Percentiles rank a stretch among this genome's conserved stretches.
Evolutionary conservation across 2,329 filamentous ascomycete genomes (phyloP).

Genomic region (Aspergillus chevalieri): DNA sequence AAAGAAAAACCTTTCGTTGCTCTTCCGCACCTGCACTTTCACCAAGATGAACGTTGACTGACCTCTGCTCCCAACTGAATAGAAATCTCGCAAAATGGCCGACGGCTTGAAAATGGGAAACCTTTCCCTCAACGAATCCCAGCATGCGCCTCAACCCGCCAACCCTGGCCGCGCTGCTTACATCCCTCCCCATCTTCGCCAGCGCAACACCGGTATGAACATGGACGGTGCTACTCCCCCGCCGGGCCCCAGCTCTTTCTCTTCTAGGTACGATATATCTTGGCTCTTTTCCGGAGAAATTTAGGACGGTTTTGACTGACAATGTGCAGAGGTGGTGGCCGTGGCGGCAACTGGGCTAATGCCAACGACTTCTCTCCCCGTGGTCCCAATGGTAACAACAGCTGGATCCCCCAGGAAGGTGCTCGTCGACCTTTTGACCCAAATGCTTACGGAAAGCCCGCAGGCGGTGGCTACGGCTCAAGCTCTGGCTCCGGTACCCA

Average conservation of each 20-base stretch:
- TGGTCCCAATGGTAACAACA: conserved; percentile 32
- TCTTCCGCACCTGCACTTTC: neutral
- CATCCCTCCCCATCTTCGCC: conserved; percentile 60
- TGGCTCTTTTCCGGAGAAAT: conserved; percentile 1
- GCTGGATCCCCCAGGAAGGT: conserved; percentile 29
- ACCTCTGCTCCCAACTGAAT: neutral
- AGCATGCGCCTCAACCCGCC: conserved; percentile 48
- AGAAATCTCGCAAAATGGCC: conserved; percentile 29
- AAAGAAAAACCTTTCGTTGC: conserved; percentile 9
- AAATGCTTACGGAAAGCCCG: conserved; percentile 57
- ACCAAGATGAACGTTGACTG: conserved; percentile 4
- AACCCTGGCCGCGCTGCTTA: conserved; percentile 55
- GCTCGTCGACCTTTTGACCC: conserved; percentile 50
- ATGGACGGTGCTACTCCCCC: conserved; percentile 34
- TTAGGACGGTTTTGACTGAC: conserved; percentile 4
- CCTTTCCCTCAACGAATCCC: conserved; percentile 53
- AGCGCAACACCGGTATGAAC: conserved; percentile 30
- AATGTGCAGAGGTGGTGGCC: conserved; percentile 17
- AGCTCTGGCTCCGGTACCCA: conserved; percentile 39
- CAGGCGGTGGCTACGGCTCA: conserved; percentile 31
- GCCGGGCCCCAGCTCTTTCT: conserved; percentile 26
- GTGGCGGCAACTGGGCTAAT: conserved; percentile 48
- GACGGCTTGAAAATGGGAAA: conserved; percentile 37
- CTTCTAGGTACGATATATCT: conserved; percentile 28
- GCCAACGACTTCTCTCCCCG: conserved; percentile 52